Evolutionary conservation across 768 basidiomycete genomes (phyloP).

Genomic region (Termitomyces eurrhizus): DNA sequence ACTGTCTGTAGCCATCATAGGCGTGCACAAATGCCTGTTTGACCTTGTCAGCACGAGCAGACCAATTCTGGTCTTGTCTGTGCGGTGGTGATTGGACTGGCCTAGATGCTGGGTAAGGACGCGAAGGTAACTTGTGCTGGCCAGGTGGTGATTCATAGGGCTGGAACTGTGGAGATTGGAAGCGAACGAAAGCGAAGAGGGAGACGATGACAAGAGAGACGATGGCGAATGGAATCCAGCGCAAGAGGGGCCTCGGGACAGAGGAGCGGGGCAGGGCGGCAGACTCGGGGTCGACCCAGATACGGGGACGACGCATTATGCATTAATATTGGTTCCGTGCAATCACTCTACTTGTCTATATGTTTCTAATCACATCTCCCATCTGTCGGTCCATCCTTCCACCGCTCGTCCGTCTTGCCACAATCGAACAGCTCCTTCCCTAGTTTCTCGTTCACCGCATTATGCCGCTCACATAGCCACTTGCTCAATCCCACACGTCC

Average conservation of each 20-base stretch:
- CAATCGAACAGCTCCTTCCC: conserved; percentile 88
- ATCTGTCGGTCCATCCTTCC: conserved; percentile 88
- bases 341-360: background rate
- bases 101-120: background rate
- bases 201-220: conserved; percentile 19
- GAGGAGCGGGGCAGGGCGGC: conserved; percentile 4
- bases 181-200: conserved; percentile 6
- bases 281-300: conserved; percentile 15
- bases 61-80: conserved; percentile 32
- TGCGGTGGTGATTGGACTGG: background rate
- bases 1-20: conserved; percentile 48
- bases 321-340: background rate
- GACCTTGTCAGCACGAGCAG: conserved; percentile 47
- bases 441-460: conserved; percentile 84
- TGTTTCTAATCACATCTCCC: conserved; percentile 77
- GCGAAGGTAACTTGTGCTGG: background rate
- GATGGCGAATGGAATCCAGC: conserved; percentile 21
- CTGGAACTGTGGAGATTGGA: background rate
- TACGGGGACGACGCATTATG: conserved; percentile 11
- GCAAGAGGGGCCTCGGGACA: conserved; percentile 15
- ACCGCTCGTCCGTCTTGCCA: conserved; percentile 75
- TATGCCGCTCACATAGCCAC: conserved; percentile 93
- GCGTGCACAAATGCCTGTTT: conserved; percentile 59
- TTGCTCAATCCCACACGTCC: conserved; percentile 61
- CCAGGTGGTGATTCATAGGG: conserved; percentile 5